phyloP scores from a whole-genome alignment of 176 grass and related monocot species.

The Eragrostis nindensis region DNA sequence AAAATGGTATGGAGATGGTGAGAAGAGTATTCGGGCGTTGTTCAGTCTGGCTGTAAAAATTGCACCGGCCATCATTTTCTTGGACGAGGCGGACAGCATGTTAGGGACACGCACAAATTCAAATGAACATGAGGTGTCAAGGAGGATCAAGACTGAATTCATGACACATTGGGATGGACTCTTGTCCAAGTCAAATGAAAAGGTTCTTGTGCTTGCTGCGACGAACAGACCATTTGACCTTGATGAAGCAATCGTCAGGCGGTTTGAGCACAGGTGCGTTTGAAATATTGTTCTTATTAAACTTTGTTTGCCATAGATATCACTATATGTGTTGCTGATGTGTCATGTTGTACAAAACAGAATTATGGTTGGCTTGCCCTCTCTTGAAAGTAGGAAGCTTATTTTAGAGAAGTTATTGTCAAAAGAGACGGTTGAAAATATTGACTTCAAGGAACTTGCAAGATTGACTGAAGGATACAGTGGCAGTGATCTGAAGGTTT shows the following conservation, averaged over 20 bases:
- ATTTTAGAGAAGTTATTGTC: slow-evolving; percentile 70
- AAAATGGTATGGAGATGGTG: slow-evolving; percentile 69
- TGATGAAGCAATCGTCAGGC: slow-evolving; percentile 78
- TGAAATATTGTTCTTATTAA: neutral
- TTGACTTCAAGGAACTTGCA: slow-evolving; percentile 88
- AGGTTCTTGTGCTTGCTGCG: slow-evolving; percentile 73
- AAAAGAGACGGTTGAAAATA: slow-evolving; percentile 63
- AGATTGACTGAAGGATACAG: slow-evolving; percentile 82
- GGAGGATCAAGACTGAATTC: slow-evolving; percentile 84
- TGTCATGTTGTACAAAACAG: slow-evolving; percentile 46
- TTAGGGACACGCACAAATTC: slow-evolving; percentile 47
- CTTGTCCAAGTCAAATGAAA: slow-evolving; percentile 52
- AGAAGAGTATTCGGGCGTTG: slow-evolving; percentile 69
- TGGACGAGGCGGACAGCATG: slow-evolving; percentile 83
- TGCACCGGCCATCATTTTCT: slow-evolving; percentile 71
- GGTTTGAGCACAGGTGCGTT: slow-evolving; percentile 71
- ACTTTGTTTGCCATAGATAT: neutral
- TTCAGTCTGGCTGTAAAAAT: slow-evolving; percentile 72
- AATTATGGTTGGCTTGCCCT: slow-evolving; percentile 89
- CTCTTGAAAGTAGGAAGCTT: slow-evolving; percentile 68
- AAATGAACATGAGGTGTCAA: slow-evolving; percentile 64
- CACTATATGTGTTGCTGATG: slow-evolving; percentile 27
- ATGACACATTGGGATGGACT: slow-evolving; percentile 81
- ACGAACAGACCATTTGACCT: slow-evolving; percentile 83
- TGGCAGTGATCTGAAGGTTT: slow-evolving; percentile 91